phyloP scores from a whole-genome alignment of 805 yeast genomes.

The Nakazawaea peltata region DNA sequence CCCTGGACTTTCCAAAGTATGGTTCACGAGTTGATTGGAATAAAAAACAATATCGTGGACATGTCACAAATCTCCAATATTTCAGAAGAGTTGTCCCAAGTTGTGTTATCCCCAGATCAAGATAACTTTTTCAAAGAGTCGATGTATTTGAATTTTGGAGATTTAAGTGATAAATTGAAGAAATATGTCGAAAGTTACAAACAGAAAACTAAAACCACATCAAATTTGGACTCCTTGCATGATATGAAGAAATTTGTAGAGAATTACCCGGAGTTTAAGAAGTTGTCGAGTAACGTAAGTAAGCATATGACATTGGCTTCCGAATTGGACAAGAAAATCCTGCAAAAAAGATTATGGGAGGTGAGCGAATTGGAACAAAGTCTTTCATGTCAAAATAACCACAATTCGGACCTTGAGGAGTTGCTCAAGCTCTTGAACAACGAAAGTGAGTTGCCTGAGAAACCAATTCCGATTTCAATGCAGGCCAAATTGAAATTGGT shows the following conservation, averaged over 20 bases:
- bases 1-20: constrained; percentile 99
- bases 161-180: constrained; percentile 81
- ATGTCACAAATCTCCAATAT: constrained; percentile 47
- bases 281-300: constrained; percentile 77
- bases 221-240: constrained; percentile 66
- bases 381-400: constrained; percentile 56
- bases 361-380: constrained; percentile 88
- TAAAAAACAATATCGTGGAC: constrained; percentile 72
- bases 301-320: constrained; percentile 89
- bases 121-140: constrained; percentile 76
- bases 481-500: constrained; percentile 63
- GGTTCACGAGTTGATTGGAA: constrained; percentile 89
- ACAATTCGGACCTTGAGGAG: constrained; percentile 45
- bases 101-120: constrained; percentile 57
- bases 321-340: constrained; percentile 73
- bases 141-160: constrained; percentile 91
- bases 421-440: constrained; percentile 44
- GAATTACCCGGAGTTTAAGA: constrained; percentile 89
- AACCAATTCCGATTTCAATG: constrained; percentile 28
- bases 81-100: constrained; percentile 49
- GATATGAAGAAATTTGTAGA: constrained; percentile 91
- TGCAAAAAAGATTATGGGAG: constrained; percentile 62
- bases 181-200: constrained; percentile 80
- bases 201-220: constrained; percentile 64
- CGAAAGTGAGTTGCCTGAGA: constrained; percentile 15